Evolutionary conservation across 148 eudicot genomes (phyloP).

Genomic region (Silene uniflora): DNA sequence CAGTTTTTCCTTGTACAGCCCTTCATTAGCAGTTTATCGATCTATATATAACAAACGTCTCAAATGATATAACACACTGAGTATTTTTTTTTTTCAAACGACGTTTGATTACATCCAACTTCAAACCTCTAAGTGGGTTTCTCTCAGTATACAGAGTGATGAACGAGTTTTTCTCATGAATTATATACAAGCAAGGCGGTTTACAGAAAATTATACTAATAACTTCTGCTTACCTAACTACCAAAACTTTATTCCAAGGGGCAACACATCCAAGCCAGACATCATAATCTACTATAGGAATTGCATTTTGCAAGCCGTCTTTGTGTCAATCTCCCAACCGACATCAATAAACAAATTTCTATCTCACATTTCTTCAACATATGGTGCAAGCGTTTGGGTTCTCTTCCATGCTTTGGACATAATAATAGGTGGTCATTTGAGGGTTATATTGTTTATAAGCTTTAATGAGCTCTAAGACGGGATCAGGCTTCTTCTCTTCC

Average conservation of each 20-base stretch:
- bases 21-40: too few relatives aligned
- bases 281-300: too few relatives aligned
- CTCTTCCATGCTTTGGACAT: slow-evolving; percentile 68
- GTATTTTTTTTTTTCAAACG: too few relatives aligned
- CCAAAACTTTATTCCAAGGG: slow-evolving; percentile 10
- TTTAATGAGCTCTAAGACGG: slow-evolving; percentile 33
- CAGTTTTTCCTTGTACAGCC: too few relatives aligned
- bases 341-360: neutral
- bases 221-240: neutral
- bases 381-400: slow-evolving; percentile 76
- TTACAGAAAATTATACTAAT: neutral
- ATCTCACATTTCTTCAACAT: slow-evolving; percentile 23
- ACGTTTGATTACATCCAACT: too few relatives aligned
- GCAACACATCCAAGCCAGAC: slow-evolving; percentile 3
- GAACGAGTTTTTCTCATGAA: too few relatives aligned
- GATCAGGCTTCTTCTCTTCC: slow-evolving; percentile 42
- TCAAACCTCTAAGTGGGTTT: too few relatives aligned
- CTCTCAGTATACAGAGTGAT: too few relatives aligned
- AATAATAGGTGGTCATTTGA: slow-evolving; percentile 36
- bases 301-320: neutral
- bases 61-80: too few relatives aligned
- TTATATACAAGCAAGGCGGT: slow-evolving; percentile 6
- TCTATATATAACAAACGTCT: too few relatives aligned
- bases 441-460: slow-evolving; percentile 46
- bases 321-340: neutral